Conservation (phyloP, 306 rosid genomes). For the Trifolium dubium region DNA sequence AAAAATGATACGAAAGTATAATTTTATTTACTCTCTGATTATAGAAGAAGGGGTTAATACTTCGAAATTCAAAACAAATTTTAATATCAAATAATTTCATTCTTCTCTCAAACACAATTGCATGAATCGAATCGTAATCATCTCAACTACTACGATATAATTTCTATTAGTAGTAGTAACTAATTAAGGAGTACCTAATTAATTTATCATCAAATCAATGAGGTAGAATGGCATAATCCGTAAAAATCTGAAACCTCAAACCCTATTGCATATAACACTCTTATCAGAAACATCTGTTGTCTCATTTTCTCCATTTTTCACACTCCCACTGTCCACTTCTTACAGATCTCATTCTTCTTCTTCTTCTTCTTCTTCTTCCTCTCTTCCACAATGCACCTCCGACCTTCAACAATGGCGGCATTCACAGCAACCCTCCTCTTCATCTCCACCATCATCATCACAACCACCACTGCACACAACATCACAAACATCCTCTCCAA, state of each 20-base stretch:
- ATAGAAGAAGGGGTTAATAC: too few relatives aligned
- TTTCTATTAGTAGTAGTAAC: too few relatives aligned
- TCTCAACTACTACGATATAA: too few relatives aligned
- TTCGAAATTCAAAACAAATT: too few relatives aligned
- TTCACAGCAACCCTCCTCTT: constrained; percentile 42
- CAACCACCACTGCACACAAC: constrained; percentile 60
- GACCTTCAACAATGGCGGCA: constrained; percentile 17
- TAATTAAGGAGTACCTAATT: too few relatives aligned
- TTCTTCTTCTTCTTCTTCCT: neutral
- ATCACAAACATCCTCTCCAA: constrained; percentile 62
- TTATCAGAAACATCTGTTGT: constrained; percentile 11
- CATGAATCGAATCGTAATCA: too few relatives aligned
- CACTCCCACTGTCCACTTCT: neutral
- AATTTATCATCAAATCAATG: too few relatives aligned
- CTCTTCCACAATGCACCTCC: constrained; percentile 51
- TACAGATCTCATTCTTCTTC: constrained; percentile 24
- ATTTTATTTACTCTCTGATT: too few relatives aligned
- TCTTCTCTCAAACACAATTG: too few relatives aligned
- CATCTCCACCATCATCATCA: neutral
- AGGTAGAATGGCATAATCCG: constrained; percentile 44
- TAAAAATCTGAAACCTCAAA: constrained; percentile 46
- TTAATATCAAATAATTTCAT: too few relatives aligned
- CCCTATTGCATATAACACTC: neutral
- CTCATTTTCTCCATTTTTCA: neutral
- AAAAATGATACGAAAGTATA: too few relatives aligned